Conservation (phyloP, 768 basidiomycete species). For the Erythrobasidium yunnanense region DNA sequence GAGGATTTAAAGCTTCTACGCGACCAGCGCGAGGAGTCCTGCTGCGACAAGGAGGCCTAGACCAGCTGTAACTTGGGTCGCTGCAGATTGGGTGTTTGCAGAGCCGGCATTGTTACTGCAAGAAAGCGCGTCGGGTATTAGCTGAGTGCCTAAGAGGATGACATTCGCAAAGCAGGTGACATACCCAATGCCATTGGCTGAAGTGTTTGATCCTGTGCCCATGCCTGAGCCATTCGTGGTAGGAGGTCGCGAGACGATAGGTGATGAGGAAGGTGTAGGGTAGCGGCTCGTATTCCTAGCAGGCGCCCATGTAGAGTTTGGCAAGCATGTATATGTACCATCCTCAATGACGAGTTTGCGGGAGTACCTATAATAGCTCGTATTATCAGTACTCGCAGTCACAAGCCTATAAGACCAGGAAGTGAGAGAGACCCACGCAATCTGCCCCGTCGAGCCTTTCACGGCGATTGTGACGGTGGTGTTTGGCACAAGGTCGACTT, state of each 20-base stretch:
- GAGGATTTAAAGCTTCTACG: too few species aligned
- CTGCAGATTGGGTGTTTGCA: background rate
- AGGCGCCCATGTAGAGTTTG: background rate
- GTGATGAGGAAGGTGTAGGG: background rate
- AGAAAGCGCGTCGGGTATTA: too few species aligned
- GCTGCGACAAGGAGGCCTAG: background rate
- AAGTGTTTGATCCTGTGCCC: too few species aligned
- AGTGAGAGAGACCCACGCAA: background rate
- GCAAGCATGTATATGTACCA: background rate
- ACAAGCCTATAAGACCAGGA: too few species aligned
- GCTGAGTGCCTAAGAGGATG: too few species aligned
- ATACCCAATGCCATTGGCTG: too few species aligned
- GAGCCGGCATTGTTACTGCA: too few species aligned
- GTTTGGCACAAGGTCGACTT: background rate
- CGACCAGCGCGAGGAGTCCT: background rate
- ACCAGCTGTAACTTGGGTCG: background rate
- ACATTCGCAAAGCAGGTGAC: too few species aligned
- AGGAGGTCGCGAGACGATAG: background rate
- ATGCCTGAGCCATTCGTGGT: too few species aligned
- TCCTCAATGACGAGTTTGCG: background rate
- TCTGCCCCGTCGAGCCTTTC: background rate
- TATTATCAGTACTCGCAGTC: too few species aligned
- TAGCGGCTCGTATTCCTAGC: too few species aligned
- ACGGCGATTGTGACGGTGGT: background rate
- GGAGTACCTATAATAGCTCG: background rate